Conservation (phyloP, 169 alveolate genomes). For the Plasmodium blacklocki region DNA sequence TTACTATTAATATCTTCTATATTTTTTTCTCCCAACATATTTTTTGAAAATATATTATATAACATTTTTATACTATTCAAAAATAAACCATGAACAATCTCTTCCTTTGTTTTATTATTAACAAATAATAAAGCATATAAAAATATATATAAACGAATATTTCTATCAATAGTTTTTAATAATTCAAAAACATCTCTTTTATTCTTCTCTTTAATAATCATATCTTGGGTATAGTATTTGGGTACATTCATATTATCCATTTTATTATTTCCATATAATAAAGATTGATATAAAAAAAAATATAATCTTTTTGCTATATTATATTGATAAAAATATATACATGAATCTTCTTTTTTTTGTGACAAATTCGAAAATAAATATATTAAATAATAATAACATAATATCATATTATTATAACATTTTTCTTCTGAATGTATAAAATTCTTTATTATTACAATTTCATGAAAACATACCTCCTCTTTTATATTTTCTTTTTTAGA, state of each 20-base stretch:
- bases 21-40: background rate
- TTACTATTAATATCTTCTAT: conserved; percentile 20
- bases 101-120: conserved; percentile 29
- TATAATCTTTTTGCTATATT: conserved; percentile 67
- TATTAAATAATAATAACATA: conserved; percentile 61
- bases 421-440: conserved; percentile 24
- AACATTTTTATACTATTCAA: conserved; percentile 56
- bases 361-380: conserved; percentile 50
- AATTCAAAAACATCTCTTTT: conserved; percentile 21
- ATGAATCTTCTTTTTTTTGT: conserved; percentile 37
- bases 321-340: conserved; percentile 67
- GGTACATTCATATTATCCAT: conserved; percentile 5
- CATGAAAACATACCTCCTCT: too few relatives aligned
- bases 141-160: conserved; percentile 68
- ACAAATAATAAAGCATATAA: conserved; percentile 64
- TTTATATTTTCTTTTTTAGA: too few relatives aligned
- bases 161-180: conserved; percentile 50
- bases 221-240: background rate
- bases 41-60: conserved; percentile 12
- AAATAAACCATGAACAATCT: conserved; percentile 37
- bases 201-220: conserved; percentile 7
- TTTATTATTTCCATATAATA: conserved; percentile 13
- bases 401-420: conserved; percentile 52
- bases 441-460: background rate
- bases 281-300: conserved; percentile 65